A percentile compares a stretch with the other conserved stretches of the same genome.
These are phyloP conservation scores for Mucor piriformis DNA, from an alignment of 371 early-diverging fungal species.

Conservation along the genomic window DNA sequence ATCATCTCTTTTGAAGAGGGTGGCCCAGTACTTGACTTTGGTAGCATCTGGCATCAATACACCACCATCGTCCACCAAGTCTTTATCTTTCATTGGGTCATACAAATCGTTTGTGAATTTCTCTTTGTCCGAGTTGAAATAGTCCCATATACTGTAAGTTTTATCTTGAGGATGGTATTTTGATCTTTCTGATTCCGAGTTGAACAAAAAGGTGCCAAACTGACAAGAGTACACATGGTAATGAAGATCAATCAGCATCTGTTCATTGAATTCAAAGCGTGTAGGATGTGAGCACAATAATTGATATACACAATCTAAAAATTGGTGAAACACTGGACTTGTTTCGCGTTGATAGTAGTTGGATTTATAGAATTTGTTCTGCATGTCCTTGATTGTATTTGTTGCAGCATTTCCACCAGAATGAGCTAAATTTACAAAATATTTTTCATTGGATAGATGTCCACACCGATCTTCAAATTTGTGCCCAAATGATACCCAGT, in stretches of 20 bases:
- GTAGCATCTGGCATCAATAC: slow-evolving; percentile 66
- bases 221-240: slow-evolving; percentile 88
- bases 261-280: slow-evolving; percentile 91
- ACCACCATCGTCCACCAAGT: slow-evolving; percentile 52
- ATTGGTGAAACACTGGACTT: slow-evolving; percentile 95
- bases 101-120: slow-evolving; percentile 58
- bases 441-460: slow-evolving; percentile 79
- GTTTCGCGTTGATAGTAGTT: slow-evolving; percentile 73
- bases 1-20: slow-evolving; percentile 58
- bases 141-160: slow-evolving; percentile 84
- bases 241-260: slow-evolving; percentile 78
- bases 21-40: slow-evolving; percentile 74
- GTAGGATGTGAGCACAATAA: slow-evolving; percentile 85
- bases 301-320: slow-evolving; percentile 93
- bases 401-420: slow-evolving; percentile 59
- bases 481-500: slow-evolving; percentile 96
- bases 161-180: slow-evolving; percentile 39
- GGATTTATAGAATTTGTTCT: slow-evolving; percentile 68
- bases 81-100: slow-evolving; percentile 53
- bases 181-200: slow-evolving; percentile 79
- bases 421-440: slow-evolving; percentile 61
- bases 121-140: slow-evolving; percentile 62
- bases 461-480: slow-evolving; percentile 94
- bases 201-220: slow-evolving; percentile 93
- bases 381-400: slow-evolving; percentile 74